phyloP scores from a whole-genome alignment of 169 alveolate species.

The Cryptosporidium meleagridis region DNA sequence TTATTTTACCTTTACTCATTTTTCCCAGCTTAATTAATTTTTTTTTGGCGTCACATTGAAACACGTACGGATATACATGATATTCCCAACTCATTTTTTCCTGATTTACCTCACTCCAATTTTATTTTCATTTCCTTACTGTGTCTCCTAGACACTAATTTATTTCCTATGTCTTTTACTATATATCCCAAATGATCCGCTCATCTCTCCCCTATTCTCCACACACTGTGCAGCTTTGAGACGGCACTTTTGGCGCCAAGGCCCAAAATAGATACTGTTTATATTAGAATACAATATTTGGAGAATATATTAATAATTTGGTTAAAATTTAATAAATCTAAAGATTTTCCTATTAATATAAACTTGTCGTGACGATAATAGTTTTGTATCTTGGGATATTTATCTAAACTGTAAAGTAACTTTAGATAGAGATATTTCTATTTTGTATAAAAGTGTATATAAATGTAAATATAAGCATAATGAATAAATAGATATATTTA shows the following conservation, averaged over 20 bases:
- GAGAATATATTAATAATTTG: neutral
- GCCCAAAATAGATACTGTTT: neutral
- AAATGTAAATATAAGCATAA: no score
- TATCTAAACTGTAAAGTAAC: neutral
- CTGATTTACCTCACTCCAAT: conserved; percentile 3
- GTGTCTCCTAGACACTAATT: conserved; percentile 51
- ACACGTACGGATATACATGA: conserved; percentile 73
- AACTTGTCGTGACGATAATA: neutral
- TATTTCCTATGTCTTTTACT: conserved; percentile 20
- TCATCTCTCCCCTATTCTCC: conserved; percentile 66
- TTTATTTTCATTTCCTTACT: neutral
- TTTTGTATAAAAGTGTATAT: no score
- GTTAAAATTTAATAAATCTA: neutral
- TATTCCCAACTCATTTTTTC: conserved; percentile 17
- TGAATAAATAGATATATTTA: no score
- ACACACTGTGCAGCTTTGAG: conserved; percentile 65
- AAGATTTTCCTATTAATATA: neutral
- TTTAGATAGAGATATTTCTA: neutral
- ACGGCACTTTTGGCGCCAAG: conserved; percentile 24
- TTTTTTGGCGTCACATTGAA: conserved; percentile 65
- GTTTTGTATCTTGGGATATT: neutral
- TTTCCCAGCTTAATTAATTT: conserved; percentile 1
- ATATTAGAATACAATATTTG: neutral
- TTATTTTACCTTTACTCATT: conserved; percentile 27
- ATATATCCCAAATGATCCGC: conserved; percentile 57